A percentile compares a stretch with the other conserved stretches of the same genome.
Conservation (phyloP, 345 rosid genomes). For the Zanthoxylum bungeanum region DNA sequence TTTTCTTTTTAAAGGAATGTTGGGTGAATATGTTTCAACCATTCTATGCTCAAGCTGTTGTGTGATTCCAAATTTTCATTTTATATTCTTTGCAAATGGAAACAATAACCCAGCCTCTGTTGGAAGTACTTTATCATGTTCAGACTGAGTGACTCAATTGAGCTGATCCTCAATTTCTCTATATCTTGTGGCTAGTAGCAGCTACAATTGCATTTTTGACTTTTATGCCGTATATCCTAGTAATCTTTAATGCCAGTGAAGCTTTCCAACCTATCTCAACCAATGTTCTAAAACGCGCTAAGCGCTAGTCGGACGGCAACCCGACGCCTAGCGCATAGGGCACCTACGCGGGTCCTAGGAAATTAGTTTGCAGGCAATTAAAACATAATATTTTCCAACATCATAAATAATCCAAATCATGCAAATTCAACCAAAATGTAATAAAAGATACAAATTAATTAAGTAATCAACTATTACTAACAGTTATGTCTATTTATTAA, state of each 20-base stretch:
- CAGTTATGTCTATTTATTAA: too few species aligned
- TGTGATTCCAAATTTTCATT: not conserved
- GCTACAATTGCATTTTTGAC: too few species aligned
- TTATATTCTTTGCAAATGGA: not conserved
- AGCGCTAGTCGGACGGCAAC: too few species aligned
- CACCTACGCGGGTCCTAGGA: too few species aligned
- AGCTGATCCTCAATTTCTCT: not conserved
- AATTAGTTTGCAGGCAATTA: too few species aligned
- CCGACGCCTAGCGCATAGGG: too few species aligned
- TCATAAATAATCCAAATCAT: too few species aligned
- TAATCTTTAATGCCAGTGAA: not conserved
- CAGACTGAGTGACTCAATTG: not conserved
- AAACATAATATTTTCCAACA: too few species aligned
- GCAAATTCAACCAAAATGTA: too few species aligned
- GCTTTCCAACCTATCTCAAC: not conserved
- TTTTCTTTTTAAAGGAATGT: not conserved
- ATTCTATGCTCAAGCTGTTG: not conserved
- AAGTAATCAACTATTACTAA: too few species aligned
- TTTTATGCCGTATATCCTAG: not conserved
- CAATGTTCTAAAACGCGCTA: too few species aligned
- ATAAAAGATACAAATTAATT: too few species aligned
- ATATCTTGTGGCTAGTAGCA: not conserved
- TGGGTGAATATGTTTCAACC: not conserved
- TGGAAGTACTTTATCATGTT: not conserved
- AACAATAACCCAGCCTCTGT: not conserved